Evolutionary conservation across 2,329 filamentous ascomycete genomes (phyloP), one percentile per base, ranked within the genome.

Genomic region (Aspergillus cejpii): DNA sequence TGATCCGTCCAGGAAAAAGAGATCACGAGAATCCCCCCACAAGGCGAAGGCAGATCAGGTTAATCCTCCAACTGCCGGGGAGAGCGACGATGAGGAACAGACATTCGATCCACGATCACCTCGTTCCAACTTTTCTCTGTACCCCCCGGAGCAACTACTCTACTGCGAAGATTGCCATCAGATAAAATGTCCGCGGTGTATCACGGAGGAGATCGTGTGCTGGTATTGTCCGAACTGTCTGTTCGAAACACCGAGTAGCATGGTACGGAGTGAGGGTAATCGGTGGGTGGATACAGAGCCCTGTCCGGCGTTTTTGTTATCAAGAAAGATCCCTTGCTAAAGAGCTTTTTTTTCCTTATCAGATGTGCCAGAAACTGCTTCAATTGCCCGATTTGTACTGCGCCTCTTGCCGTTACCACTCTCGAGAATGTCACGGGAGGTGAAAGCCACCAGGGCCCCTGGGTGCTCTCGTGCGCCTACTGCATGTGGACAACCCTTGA

Each of bases 151-250:
- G 61, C 84, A 96, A 63, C 79, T 98, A 20, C 78, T 97, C 31
- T 98, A 94, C 72, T 98, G 92, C 73, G 91, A 95, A 63, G 92
- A 97, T 65, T 98, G 92, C 66, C 88, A 94, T 64, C 85, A 95
- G 67, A 94, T 97, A 50, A 85, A 92, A 55, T 98, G 92, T 64
- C 87, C 88, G 5, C 78, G 89, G 70, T 98, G 92, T 62, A 86
- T 94, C 43, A 80, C 84, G 38, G 92, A 98, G 63, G 92, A 98
- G 70, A 89, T 95, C 44, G 83, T 94, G 38, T 92, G 87, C 43
- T 96, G 89, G 76, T 98, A 87, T 68, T 98, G 92, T 60, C 92
- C 92, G 4, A 91, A 82, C 64, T 98, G 92, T 64, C 71, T 98
- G 45, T 97, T 98, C 60, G 92, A 98, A 68, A 91, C 95, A 24